These are phyloP conservation scores for Pleurozium schreberi DNA, from an alignment of 225 moss, liverwort and hornwort species.

Conservation along the genomic window DNA sequence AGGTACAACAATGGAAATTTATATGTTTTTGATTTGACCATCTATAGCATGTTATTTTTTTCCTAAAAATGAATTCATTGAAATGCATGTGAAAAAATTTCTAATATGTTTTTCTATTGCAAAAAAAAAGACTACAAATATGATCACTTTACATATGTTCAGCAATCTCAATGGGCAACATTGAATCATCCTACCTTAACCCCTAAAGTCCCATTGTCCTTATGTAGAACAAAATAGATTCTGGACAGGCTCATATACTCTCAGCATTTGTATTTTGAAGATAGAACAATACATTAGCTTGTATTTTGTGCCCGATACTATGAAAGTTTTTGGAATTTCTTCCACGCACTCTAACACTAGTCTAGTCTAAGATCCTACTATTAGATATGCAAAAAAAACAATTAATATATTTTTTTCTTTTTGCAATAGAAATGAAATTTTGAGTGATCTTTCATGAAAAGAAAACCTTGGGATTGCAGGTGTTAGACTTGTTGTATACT, in stretches of 20 bases:
- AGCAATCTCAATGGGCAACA: rapidly evolving
- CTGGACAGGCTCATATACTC: rapidly evolving
- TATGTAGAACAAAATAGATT: neutral
- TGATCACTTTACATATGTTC: neutral
- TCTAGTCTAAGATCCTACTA: neutral
- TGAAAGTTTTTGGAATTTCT: neutral
- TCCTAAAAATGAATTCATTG: neutral
- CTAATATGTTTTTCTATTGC: neutral
- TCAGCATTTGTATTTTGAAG: neutral
- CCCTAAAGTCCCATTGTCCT: neutral
- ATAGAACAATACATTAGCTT: neutral
- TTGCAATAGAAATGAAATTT: neutral
- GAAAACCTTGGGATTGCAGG: rapidly evolving
- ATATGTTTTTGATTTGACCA: neutral
- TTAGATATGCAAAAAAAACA: neutral
- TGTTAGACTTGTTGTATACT: too few relatives aligned
- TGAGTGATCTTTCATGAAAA: rapidly evolving
- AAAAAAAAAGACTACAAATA: too few relatives aligned
- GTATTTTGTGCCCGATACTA: rapidly evolving
- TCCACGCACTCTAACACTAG: too few relatives aligned
- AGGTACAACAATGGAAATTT: neutral
- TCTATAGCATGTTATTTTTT: neutral
- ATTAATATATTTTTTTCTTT: neutral
- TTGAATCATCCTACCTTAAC: too few relatives aligned
- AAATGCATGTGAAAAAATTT: neutral